Conservation (phyloP, 345 rosid genomes). For the Punica granatum region DNA sequence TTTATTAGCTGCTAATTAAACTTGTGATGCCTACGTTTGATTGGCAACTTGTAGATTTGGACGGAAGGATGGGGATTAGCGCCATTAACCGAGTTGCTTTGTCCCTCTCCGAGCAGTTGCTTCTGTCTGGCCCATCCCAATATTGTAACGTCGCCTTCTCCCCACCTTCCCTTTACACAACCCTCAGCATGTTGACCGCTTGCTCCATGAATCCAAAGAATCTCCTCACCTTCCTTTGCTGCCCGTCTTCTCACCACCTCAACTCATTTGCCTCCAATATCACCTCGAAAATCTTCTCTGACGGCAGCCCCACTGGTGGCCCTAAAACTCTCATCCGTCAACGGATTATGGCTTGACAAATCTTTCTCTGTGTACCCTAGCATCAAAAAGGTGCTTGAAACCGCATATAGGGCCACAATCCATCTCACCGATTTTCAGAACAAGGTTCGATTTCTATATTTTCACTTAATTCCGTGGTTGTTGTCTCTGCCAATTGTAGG, state of each 20-base stretch:
- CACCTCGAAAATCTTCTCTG: slow-evolving; percentile 65
- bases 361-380: slow-evolving; percentile 47
- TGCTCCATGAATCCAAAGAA: slow-evolving; percentile 47
- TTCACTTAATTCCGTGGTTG: too few relatives aligned
- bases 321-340: slow-evolving; percentile 50
- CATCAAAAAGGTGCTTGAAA: slow-evolving; percentile 44
- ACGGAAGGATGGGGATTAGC: too few relatives aligned
- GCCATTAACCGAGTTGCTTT: too few relatives aligned
- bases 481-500: too few relatives aligned
- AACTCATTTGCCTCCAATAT: too few relatives aligned
- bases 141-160: slow-evolving; percentile 58
- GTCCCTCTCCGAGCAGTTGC: slow-evolving; percentile 35
- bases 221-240: slow-evolving; percentile 42
- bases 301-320: slow-evolving; percentile 58
- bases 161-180: slow-evolving; percentile 62
- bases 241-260: too few relatives aligned
- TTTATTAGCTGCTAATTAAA: too few relatives aligned
- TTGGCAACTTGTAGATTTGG: too few relatives aligned
- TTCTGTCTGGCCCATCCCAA: too few relatives aligned
- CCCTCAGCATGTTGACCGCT: slow-evolving; percentile 57
- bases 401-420: slow-evolving; percentile 54
- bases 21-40: too few relatives aligned
- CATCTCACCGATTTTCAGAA: slow-evolving; percentile 55
- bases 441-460: too few relatives aligned
- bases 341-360: slow-evolving; percentile 66